Percentiles rank a stretch among this genome's conserved stretches.
Conservation (phyloP, 306 rosid species). For the Malus asiatica region DNA sequence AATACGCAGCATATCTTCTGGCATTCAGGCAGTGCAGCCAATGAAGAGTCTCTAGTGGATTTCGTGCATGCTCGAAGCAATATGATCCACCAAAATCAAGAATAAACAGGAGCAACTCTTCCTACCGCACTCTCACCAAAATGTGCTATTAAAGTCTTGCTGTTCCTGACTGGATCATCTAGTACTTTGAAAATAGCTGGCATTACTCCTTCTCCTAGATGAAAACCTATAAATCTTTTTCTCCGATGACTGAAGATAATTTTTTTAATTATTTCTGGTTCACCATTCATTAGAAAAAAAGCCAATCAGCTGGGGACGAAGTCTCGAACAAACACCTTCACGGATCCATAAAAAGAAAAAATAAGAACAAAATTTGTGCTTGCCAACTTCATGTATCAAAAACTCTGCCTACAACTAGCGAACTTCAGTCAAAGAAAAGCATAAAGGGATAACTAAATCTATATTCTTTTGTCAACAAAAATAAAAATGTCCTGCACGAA, state of each 20-base stretch:
- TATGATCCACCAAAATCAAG: slow-evolving; percentile 99
- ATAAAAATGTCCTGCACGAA: background rate
- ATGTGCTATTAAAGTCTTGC: slow-evolving; percentile 74
- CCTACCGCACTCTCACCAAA: slow-evolving; percentile 97
- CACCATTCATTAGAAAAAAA: slow-evolving; percentile 73
- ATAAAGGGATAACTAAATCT: background rate
- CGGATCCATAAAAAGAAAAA: slow-evolving; percentile 1
- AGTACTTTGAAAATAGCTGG: slow-evolving; percentile 94
- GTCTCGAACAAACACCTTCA: slow-evolving; percentile 88
- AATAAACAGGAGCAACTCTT: slow-evolving; percentile 97
- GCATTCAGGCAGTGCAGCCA: slow-evolving; percentile 84
- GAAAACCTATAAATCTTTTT: slow-evolving; percentile 83
- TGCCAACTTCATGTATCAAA: background rate
- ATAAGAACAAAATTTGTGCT: slow-evolving; percentile 10
- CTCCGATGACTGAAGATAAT: slow-evolving; percentile 89
- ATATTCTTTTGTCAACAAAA: background rate
- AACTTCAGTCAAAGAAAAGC: background rate
- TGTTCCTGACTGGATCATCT: slow-evolving; percentile 65
- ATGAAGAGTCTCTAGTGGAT: slow-evolving; percentile 75
- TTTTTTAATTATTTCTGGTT: slow-evolving; percentile 70
- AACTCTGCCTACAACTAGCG: background rate
- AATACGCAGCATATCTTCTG: slow-evolving; percentile 91
- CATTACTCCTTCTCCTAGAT: slow-evolving; percentile 93
- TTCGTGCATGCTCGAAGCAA: slow-evolving; percentile 89
- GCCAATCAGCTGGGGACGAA: slow-evolving; percentile 87